These are phyloP conservation scores for Nosema muscidifuracis DNA, from an alignment of 371 early-diverging fungal genomes.

Conservation along the genomic window DNA sequence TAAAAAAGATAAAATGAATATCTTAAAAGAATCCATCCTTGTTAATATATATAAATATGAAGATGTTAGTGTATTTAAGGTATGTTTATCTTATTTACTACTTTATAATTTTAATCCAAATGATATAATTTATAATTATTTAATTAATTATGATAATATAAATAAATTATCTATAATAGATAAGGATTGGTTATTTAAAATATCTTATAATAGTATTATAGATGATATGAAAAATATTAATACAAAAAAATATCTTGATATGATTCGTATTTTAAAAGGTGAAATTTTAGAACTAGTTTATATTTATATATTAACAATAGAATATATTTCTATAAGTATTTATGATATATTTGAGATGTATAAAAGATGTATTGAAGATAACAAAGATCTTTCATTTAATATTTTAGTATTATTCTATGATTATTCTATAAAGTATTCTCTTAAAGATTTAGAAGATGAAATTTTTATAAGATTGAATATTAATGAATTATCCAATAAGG, in stretches of 20 bases:
- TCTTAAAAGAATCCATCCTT: neutral
- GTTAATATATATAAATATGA: neutral
- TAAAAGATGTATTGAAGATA: neutral
- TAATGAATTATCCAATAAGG: neutral
- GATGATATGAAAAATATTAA: neutral
- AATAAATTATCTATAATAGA: neutral
- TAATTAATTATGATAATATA: neutral
- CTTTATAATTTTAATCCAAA: neutral
- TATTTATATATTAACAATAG: neutral
- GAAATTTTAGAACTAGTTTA: neutral
- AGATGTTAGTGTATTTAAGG: neutral
- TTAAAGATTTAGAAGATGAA: neutral
- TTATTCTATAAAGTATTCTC: too few relatives aligned
- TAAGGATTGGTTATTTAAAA: conserved; percentile 7
- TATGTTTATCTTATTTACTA: neutral
- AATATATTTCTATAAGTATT: neutral
- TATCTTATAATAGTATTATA: neutral
- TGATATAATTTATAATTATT: neutral
- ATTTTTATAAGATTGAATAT: neutral
- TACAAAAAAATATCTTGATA: neutral
- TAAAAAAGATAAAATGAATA: neutral
- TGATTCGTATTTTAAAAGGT: neutral
- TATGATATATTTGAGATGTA: neutral
- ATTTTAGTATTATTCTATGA: neutral
- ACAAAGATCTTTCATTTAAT: neutral